Evolutionary conservation across 805 yeast species (phyloP), one percentile per base, ranked within the genome.

Genomic region (Lipomyces kockii): DNA sequence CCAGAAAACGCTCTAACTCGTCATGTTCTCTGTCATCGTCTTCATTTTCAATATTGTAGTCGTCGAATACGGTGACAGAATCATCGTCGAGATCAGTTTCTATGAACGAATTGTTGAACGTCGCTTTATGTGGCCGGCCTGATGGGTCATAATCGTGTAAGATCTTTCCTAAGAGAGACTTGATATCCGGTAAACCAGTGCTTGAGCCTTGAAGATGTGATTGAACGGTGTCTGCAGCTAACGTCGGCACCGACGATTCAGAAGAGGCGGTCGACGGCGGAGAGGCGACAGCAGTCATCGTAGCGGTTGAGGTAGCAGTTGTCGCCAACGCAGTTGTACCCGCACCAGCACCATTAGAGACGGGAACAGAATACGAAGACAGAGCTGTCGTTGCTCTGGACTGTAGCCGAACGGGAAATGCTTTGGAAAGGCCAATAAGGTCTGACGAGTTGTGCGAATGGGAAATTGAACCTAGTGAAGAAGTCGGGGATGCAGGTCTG

Each of bases 1-100:
- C 57, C 51, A 81, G 77, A 67, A 83, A 83, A 35, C 62, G 43
- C 3, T 77, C 77, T 52, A 75, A 69, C 57, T 75, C 75, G 25
- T 58, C 71, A 7, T 59, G 59, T 32, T 46, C 58, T 14, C 32
- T 51, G 11, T 70, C 60, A 29, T 71, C 71, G 54, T 72, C 72
- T 29, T 71, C 70, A 53, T 72, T 71, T 27, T 58, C 66, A 52
- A 75, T 76, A 5, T 73, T 62, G 73, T 72, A 46, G 74, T 73
- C 57, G 70, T 68, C 70, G 71, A 75, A 60, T 71, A 65, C 29
- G 71, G 75, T 60, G 8, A 61, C 49, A 11, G 64, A 60, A 58
- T 64, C 71, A n/a, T 69, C 73, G 43, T 64, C 72, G 32, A 67
- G 62, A n/a, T 68, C 71, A n/a, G 71, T 64, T 37, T 68, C 71